Evolutionary conservation across 2,329 filamentous ascomycete species (phyloP).

Genomic region (Fusarium armeniacum): DNA sequence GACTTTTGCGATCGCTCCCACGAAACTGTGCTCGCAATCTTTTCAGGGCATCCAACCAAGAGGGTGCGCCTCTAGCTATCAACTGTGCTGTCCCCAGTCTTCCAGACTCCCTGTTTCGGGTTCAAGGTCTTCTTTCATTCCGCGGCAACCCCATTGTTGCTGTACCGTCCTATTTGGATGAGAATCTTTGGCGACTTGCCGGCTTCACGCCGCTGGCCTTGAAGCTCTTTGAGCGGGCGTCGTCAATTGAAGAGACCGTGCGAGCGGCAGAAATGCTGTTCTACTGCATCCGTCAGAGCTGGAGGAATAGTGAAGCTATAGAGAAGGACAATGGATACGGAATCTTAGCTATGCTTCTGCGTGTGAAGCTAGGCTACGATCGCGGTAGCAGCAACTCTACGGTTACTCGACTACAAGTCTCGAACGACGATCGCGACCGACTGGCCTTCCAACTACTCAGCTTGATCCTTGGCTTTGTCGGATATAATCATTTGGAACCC

Average conservation of each 20-base stretch:
- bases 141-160: conserved; percentile 86
- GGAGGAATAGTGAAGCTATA: conserved; percentile 99
- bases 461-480: conserved; percentile 86
- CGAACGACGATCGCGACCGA: conserved; percentile 67
- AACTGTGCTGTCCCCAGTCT: conserved; percentile 90
- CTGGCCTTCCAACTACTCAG: conserved; percentile 76
- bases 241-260: conserved; percentile 77
- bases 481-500: conserved; percentile 84
- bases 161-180: conserved; percentile 87
- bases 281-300: conserved; percentile 87
- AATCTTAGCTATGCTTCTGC: conserved; percentile 84
- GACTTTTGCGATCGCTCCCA: conserved; percentile 82
- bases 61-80: conserved; percentile 82
- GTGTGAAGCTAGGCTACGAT: conserved; percentile 80
- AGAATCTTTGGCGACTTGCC: conserved; percentile 92
- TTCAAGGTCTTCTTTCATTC: conserved; percentile 84
- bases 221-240: conserved; percentile 84
- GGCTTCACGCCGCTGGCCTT: conserved; percentile 89
- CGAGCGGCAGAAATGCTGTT: conserved; percentile 87
- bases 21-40: conserved; percentile 76
- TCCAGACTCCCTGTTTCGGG: conserved; percentile 86
- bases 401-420: conserved; percentile 60
- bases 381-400: conserved; percentile 52
- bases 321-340: conserved; percentile 95
- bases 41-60: conserved; percentile 56